phyloP scores from a whole-genome alignment of 1,284 basidiomycete genomes.

The Ganoderma lingzhi region DNA sequence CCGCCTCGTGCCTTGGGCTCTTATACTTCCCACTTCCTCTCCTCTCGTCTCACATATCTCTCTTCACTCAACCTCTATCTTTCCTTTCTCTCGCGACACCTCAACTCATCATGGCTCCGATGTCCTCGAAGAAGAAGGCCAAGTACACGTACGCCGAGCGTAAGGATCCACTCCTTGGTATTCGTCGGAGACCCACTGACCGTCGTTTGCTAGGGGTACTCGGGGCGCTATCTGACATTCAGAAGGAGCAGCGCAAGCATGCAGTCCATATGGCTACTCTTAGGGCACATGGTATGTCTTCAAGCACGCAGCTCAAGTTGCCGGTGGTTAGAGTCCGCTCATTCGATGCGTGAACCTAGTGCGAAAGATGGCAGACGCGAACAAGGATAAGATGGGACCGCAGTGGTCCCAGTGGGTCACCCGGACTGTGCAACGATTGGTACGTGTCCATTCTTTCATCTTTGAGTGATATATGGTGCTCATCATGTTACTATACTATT shows the following conservation, averaged over 20 bases:
- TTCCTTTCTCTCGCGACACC: neutral
- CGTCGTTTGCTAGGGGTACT: conserved; percentile 49
- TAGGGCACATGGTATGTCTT: conserved; percentile 49
- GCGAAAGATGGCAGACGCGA: conserved; percentile 53
- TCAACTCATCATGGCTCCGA: conserved; percentile 33
- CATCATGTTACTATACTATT: neutral
- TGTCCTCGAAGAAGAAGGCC: conserved; percentile 43
- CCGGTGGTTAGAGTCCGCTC: conserved; percentile 1
- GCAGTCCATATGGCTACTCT: conserved; percentile 56
- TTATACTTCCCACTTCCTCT: neutral
- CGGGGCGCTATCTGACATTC: conserved; percentile 51
- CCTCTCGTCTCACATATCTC: neutral
- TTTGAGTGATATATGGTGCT: neutral
- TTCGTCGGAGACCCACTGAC: conserved; percentile 2
- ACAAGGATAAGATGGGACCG: conserved; percentile 56
- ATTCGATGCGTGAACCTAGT: conserved; percentile 42
- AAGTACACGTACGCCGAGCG: conserved; percentile 56
- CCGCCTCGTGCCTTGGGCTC: conserved; percentile 1
- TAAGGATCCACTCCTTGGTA: conserved; percentile 36
- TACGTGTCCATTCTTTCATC: conserved; percentile 36
- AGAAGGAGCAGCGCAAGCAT: conserved; percentile 53
- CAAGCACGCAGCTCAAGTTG: neutral
- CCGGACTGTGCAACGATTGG: conserved; percentile 57
- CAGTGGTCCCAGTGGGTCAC: conserved; percentile 58
- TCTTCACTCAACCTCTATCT: neutral